Evolutionary conservation across 805 yeast genomes (phyloP).

Genomic region (Maudiozyma saulgeensis): DNA sequence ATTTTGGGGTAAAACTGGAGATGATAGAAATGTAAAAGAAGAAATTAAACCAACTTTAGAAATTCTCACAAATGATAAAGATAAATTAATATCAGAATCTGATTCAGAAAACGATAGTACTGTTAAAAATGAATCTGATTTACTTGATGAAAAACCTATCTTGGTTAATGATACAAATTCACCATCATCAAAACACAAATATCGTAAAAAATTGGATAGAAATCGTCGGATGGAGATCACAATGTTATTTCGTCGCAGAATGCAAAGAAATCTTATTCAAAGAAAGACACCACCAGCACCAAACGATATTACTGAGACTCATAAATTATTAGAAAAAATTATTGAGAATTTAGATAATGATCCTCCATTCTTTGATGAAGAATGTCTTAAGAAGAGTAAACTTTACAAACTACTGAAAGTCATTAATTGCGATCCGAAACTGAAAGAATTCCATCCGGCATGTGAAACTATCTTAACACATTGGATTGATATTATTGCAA

Average conservation of each 20-base stretch:
- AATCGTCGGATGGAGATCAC: slow-evolving; percentile 22
- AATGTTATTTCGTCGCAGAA: slow-evolving; percentile 22
- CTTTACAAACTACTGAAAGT: slow-evolving; percentile 26
- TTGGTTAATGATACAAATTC: background rate
- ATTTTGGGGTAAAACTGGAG: slow-evolving; percentile 10
- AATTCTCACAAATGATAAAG: background rate
- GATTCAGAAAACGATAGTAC: background rate
- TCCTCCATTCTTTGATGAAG: slow-evolving; percentile 26
- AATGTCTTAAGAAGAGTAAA: slow-evolving; percentile 23
- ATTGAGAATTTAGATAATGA: slow-evolving; percentile 16
- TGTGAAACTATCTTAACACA: slow-evolving; percentile 18
- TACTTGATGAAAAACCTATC: background rate
- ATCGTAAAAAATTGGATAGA: slow-evolving; percentile 16
- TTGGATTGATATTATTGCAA: slow-evolving; percentile 18
- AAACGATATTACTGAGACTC: slow-evolving; percentile 20
- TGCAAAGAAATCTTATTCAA: slow-evolving; percentile 26
- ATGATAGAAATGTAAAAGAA: background rate
- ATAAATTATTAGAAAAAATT: slow-evolving; percentile 20
- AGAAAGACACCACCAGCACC: slow-evolving; percentile 21
- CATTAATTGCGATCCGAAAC: slow-evolving; percentile 17
- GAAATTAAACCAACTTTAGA: background rate
- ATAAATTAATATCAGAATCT: background rate
- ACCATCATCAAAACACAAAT: background rate
- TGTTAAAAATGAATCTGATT: background rate
- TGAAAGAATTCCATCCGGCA: slow-evolving; percentile 23